Conservation (phyloP, 2,329 filamentous ascomycete genomes). For the Exophiala calicioides region DNA sequence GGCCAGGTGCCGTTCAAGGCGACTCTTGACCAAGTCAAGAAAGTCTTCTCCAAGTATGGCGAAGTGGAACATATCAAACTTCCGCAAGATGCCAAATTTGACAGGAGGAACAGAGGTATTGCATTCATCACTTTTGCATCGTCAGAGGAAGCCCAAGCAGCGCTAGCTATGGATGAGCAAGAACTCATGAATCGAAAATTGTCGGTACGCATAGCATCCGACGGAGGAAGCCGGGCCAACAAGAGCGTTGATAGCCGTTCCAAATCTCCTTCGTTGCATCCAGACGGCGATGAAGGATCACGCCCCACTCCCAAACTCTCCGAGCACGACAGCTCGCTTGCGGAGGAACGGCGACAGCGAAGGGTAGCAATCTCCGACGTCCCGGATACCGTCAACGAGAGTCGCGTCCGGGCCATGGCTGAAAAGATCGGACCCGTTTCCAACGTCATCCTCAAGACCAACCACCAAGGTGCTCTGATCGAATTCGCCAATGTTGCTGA, state of each 20-base stretch:
- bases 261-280: constrained; percentile 18
- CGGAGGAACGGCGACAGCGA: constrained; percentile 58
- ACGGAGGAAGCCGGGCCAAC: constrained; percentile 41
- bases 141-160: constrained; percentile 46
- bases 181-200: constrained; percentile 69
- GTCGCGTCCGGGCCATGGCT: constrained; percentile 72
- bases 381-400: constrained; percentile 89
- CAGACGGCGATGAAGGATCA: background rate
- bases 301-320: constrained; percentile 35
- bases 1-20: constrained; percentile 65
- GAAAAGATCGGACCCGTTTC: constrained; percentile 70
- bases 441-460: constrained; percentile 76
- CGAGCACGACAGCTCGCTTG: constrained; percentile 28
- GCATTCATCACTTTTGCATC: constrained; percentile 77
- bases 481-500: constrained; percentile 72
- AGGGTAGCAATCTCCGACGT: constrained; percentile 82
- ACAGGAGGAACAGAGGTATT: constrained; percentile 65
- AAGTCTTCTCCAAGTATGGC: constrained; percentile 74
- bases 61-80: constrained; percentile 71
- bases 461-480: constrained; percentile 81
- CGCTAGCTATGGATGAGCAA: constrained; percentile 68
- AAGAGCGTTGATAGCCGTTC: constrained; percentile 28
- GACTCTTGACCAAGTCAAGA: constrained; percentile 67
- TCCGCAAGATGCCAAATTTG: constrained; percentile 66
- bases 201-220: constrained; percentile 59